Conservation (phyloP, 108 stramenopile species). For the Cyclotella kingstonii region DNA sequence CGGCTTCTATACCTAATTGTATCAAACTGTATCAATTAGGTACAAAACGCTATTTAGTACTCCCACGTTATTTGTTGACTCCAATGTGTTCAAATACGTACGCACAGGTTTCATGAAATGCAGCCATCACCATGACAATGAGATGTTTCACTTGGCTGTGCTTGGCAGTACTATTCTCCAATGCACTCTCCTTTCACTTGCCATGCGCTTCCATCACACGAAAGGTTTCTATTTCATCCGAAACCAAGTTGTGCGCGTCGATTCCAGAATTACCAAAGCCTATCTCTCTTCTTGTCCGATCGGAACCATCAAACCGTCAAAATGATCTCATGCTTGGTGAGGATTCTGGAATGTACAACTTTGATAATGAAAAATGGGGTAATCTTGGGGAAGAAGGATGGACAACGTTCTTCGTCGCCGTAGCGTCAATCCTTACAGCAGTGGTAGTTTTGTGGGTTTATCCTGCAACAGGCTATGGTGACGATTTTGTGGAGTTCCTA, state of each 20-base stretch:
- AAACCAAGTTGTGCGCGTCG: not conserved
- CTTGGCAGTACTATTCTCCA: not conserved
- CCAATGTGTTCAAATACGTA: no score
- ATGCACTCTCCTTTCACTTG: slow-evolving; percentile 15
- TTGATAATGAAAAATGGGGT: slow-evolving; percentile 61
- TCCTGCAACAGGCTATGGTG: slow-evolving; percentile 64
- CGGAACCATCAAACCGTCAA: slow-evolving; percentile 49
- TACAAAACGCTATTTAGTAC: no score
- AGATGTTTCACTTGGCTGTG: not conserved
- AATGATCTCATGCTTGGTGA: slow-evolving; percentile 69
- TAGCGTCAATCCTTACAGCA: slow-evolving; percentile 65
- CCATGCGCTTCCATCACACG: not conserved
- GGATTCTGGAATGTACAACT: slow-evolving; percentile 65
- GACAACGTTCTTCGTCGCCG: slow-evolving; percentile 74
- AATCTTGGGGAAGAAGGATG: slow-evolving; percentile 61
- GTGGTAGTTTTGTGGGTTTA: slow-evolving; percentile 75
- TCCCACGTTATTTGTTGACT: no score
- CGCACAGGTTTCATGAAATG: no score
- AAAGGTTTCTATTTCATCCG: not conserved
- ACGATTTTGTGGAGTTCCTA: slow-evolving; percentile 72
- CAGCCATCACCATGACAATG: not conserved
- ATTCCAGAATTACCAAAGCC: slow-evolving; percentile 13
- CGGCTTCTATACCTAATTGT: no score
- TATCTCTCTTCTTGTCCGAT: slow-evolving; percentile 58
- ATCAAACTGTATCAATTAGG: no score